Conservation (phyloP, 202 grass and related monocot genomes). For the Eragrostis tef region DNA sequence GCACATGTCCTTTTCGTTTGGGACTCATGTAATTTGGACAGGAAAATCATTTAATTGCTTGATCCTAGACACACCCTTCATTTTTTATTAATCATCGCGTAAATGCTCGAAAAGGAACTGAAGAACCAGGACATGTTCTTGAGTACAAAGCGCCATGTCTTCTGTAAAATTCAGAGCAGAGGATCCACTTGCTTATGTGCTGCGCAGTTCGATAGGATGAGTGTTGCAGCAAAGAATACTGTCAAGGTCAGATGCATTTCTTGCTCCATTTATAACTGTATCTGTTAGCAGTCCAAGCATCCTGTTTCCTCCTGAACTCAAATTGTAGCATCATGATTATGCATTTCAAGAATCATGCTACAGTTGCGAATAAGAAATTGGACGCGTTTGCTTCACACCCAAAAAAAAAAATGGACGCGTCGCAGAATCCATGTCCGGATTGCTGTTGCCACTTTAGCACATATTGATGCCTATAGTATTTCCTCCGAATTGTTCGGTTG, state of each 20-base stretch:
- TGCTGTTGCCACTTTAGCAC: not conserved
- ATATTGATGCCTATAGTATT: not conserved
- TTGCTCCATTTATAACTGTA: constrained; percentile 16
- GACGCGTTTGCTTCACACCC: no score
- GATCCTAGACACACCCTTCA: not conserved
- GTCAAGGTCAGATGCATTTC: constrained; percentile 46
- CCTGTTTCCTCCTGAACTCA: constrained; percentile 28
- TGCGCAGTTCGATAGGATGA: constrained; percentile 26
- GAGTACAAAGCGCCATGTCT: not conserved
- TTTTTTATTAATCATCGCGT: not conserved
- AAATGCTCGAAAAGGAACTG: not conserved
- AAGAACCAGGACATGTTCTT: not conserved
- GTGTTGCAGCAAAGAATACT: constrained; percentile 51
- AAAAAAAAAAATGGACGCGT: no score
- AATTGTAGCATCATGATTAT: constrained; percentile 1
- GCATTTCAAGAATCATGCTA: constrained; percentile 1
- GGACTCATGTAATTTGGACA: no score
- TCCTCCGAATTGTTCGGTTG: not conserved
- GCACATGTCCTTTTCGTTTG: not conserved
- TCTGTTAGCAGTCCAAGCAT: constrained; percentile 40
- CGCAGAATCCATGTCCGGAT: constrained; percentile 23
- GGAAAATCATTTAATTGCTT: not conserved
- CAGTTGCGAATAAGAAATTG: not conserved
- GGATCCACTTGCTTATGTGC: constrained; percentile 17
- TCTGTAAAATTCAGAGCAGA: not conserved